Evolutionary conservation across 208 protist genomes (phyloP).

Genomic region (Vickermania spadyakhi): DNA sequence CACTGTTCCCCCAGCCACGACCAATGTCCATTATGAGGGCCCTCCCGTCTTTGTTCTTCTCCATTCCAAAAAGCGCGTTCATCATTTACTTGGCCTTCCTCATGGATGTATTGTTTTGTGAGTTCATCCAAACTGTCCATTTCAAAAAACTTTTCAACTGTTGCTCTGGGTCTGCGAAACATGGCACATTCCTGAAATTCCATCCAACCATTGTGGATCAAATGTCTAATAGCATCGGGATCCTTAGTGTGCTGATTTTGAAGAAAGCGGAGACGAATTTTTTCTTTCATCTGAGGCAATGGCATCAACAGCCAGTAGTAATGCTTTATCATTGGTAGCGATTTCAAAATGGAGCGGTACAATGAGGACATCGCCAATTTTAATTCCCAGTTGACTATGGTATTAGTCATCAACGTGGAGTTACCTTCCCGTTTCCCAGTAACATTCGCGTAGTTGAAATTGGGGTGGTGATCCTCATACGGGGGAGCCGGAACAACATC

Average conservation of each 20-base stretch:
- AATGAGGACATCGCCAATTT: slow-evolving; percentile 63
- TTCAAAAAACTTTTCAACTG: slow-evolving; percentile 78
- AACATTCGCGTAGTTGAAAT: slow-evolving; percentile 55
- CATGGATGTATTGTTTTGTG: slow-evolving; percentile 52
- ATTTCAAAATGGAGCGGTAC: slow-evolving; percentile 75
- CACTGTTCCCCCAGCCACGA: slow-evolving; percentile 73
- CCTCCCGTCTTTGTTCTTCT: slow-evolving; percentile 76
- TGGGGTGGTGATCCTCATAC: slow-evolving; percentile 73
- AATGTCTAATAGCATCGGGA: slow-evolving; percentile 77
- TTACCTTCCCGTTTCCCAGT: slow-evolving; percentile 78
- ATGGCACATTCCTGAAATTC: slow-evolving; percentile 80
- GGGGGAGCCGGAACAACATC: slow-evolving; percentile 47
- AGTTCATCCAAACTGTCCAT: slow-evolving; percentile 63
- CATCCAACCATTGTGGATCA: slow-evolving; percentile 85
- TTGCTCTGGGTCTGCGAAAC: slow-evolving; percentile 61
- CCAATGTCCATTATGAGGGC: slow-evolving; percentile 82
- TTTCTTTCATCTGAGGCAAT: slow-evolving; percentile 74
- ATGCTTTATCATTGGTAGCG: slow-evolving; percentile 80
- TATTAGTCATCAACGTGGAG: slow-evolving; percentile 49
- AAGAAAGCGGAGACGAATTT: slow-evolving; percentile 71
- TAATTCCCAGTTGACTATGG: slow-evolving; percentile 61
- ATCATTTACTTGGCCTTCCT: slow-evolving; percentile 68
- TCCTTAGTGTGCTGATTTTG: slow-evolving; percentile 85
- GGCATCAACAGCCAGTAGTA: slow-evolving; percentile 78
- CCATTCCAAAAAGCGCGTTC: slow-evolving; percentile 83